Base-by-base conservation (phyloP, 768 basidiomycete genomes). In the Termitomyces sp. region DNA sequence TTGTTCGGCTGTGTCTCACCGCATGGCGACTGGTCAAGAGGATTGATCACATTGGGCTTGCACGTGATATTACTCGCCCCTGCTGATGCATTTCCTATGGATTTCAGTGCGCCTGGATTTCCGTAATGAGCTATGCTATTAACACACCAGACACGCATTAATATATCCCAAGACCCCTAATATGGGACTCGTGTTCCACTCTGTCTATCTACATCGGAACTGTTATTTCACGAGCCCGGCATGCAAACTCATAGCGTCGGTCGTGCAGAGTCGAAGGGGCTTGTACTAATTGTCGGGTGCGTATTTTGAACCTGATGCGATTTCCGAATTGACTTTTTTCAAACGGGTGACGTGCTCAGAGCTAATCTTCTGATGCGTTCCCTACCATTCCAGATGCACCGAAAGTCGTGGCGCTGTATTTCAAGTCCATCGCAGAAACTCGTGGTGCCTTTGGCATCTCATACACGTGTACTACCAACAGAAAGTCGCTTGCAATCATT, bases 191-290 rank as follows among this genome's bases (percentile, higher is more conserved):
- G 65, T 86, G 41, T 91, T 92, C 65, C 91, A 94, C 65, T 68
- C 89, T 53, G 76, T n/a, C n/a, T n/a, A n/a, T 85, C 5, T 90
- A 84, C 69, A 87, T 88, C 53, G 80, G 77, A 36, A 93, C 71
- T 92, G 91, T 70, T 94, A 94, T 69, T 94, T 94, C 68, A 88
- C 83, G 24, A 89, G 85, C 63, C 88, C 90, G 89, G 88, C 50
- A 90, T 92, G 88, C 67, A 74, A 62, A 81, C 76, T 46, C 79
- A 82, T 64, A 77, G 77, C 3, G 66, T 77, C 2, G 69, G 69
- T 9, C 60, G 64, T 5, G 76, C 80, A 34, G 78, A 81, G 57
- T 82, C 92, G 12, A 87, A 88, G 63, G 79, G 92, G 4, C 75
- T 94, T 31, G 90, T 92, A 3, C 79, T 94, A 22, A 87, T 93